phyloP scores from a whole-genome alignment of 257 asterid genomes.

The Solanum appendiculatum region DNA sequence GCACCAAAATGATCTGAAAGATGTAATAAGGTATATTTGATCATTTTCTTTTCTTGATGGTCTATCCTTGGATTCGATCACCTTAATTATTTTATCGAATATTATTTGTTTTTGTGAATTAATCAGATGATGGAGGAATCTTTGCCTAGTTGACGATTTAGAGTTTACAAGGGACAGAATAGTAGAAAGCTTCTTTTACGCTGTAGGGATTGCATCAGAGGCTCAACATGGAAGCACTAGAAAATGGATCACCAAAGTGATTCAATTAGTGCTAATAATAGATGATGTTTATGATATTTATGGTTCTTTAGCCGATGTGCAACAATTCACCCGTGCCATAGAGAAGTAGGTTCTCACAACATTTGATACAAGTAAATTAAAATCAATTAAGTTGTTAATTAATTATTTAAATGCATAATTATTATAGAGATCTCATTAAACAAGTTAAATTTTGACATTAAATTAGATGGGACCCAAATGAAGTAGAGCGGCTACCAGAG shows the following conservation, averaged over 20 bases:
- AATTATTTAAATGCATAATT: background rate
- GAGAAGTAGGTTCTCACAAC: slow-evolving; percentile 16
- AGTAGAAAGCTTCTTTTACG: slow-evolving; percentile 44
- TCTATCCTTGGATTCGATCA: background rate
- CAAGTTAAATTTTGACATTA: background rate
- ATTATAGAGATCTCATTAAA: background rate
- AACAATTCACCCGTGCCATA: slow-evolving; percentile 38
- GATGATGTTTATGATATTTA: slow-evolving; percentile 55
- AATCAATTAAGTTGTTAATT: background rate
- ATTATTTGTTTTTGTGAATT: background rate
- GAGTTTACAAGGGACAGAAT: slow-evolving; percentile 42
- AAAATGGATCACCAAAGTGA: slow-evolving; percentile 45
- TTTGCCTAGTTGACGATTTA: slow-evolving; percentile 21
- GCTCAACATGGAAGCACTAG: slow-evolving; percentile 39
- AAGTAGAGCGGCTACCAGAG: slow-evolving; percentile 25
- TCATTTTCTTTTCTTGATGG: background rate
- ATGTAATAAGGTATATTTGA: slow-evolving; percentile 25
- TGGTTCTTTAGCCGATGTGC: slow-evolving; percentile 30
- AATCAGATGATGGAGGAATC: slow-evolving; percentile 47
- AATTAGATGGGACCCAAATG: slow-evolving; percentile 39
- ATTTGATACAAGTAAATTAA: background rate
- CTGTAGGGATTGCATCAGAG: slow-evolving; percentile 43
- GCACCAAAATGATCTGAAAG: slow-evolving; percentile 48
- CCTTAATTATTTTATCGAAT: background rate
- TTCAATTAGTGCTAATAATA: slow-evolving; percentile 22